Conservation (phyloP, 2,329 filamentous ascomycete species). For the Epichloe baconii region DNA sequence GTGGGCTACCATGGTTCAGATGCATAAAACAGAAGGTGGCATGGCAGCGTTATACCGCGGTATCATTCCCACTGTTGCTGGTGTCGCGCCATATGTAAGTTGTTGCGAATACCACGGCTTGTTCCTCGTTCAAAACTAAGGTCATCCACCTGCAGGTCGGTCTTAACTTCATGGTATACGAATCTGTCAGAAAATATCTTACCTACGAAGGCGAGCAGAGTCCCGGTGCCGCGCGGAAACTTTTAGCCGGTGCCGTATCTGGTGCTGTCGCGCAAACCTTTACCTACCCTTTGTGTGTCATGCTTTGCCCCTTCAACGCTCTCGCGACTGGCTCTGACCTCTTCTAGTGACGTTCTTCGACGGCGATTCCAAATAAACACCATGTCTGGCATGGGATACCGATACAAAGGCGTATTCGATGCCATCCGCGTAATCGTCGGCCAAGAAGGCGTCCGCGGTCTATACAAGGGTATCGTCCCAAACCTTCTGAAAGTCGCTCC, state of each 20-base stretch:
- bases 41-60: conserved; percentile 79
- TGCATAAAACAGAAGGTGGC: conserved; percentile 90
- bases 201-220: conserved; percentile 82
- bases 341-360: conserved; percentile 67
- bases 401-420: conserved; percentile 78
- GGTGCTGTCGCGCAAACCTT: conserved; percentile 93
- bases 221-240: conserved; percentile 65
- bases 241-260: conserved; percentile 84
- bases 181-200: conserved; percentile 69
- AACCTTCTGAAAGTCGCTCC: conserved; percentile 95
- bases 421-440: conserved; percentile 69
- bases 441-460: conserved; percentile 69
- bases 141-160: conserved; percentile 50
- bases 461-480: conserved; percentile 93
- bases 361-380: conserved; percentile 97
- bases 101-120: not conserved
- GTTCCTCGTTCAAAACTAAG: conserved; percentile 6
- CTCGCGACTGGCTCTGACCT: conserved; percentile 9
- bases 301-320: not conserved
- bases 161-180: conserved; percentile 97
- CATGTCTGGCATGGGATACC: conserved; percentile 96
- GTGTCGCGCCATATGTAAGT: conserved; percentile 81
- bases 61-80: conserved; percentile 84
- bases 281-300: conserved; percentile 88
- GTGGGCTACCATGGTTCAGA: conserved; percentile 68